These are phyloP conservation scores for Colletotrichum sp. DNA, from an alignment of 2,329 filamentous ascomycete genomes.

Conservation along the genomic window DNA sequence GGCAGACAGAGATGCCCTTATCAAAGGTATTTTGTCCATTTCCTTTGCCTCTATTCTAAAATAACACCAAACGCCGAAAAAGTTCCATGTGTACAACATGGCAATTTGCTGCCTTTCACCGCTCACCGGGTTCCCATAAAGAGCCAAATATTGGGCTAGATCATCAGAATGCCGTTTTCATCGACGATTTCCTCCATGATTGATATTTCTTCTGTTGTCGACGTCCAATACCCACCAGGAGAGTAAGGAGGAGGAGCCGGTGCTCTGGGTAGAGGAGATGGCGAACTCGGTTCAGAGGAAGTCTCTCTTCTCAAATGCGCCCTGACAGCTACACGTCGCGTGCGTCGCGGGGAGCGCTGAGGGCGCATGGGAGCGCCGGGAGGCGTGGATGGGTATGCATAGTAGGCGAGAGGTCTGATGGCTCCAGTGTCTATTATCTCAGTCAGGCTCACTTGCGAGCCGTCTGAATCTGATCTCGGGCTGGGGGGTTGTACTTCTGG, in stretches of 20 bases:
- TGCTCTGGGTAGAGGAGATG: neutral
- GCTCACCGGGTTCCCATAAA: rapidly evolving
- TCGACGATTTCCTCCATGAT: neutral
- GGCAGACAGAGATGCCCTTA: neutral
- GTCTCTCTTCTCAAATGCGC: neutral
- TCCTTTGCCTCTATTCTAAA: neutral
- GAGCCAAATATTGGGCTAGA: neutral
- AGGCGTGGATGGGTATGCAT: neutral
- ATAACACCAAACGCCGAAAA: neutral
- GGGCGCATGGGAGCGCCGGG: neutral
- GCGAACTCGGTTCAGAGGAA: neutral
- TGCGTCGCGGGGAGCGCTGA: neutral
- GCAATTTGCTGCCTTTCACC: neutral
- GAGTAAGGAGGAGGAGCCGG: neutral
- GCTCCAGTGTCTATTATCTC: neutral
- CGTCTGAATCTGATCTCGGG: neutral
- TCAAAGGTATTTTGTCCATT: neutral
- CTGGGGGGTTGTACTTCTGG: neutral
- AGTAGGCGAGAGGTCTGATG: neutral
- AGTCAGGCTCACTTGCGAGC: neutral
- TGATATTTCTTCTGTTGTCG: neutral
- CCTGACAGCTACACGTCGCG: neutral
- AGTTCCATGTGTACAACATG: neutral
- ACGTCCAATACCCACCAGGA: neutral
- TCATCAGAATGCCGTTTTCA: neutral